phyloP scores from a whole-genome alignment of 2,329 filamentous ascomycete species.

The Amauroascus niger region DNA sequence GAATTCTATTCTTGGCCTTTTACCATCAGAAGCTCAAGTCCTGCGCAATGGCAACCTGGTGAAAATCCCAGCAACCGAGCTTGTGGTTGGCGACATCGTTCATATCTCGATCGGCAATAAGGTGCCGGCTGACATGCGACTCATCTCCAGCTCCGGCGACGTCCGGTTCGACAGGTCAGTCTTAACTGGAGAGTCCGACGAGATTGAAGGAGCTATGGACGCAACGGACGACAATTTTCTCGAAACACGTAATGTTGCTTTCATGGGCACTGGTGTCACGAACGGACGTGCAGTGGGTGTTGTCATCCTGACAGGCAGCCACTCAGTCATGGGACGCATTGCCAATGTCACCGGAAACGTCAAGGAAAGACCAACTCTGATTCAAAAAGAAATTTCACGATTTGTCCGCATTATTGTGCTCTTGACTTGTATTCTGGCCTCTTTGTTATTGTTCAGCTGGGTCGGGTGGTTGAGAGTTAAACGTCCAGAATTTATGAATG shows the following conservation, averaged over 20 bases:
- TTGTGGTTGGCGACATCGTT: conserved; percentile 67
- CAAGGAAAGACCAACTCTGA: conserved; percentile 56
- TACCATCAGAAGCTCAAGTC: conserved; percentile 61
- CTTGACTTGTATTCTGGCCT: conserved; percentile 57
- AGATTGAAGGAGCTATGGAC: conserved; percentile 54
- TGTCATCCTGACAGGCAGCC: conserved; percentile 61
- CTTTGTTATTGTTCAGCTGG: conserved; percentile 44
- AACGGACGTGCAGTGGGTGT: conserved; percentile 59
- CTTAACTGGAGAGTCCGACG: conserved; percentile 61
- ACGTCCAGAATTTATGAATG: conserved; percentile 61
- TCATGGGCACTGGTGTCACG: conserved; percentile 68
- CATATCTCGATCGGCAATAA: conserved; percentile 63
- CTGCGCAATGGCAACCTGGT: conserved; percentile 51
- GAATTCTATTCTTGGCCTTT: conserved; percentile 67
- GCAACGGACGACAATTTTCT: conserved; percentile 64
- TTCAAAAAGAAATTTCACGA: conserved; percentile 62
- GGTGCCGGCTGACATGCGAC: conserved; percentile 63
- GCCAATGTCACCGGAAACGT: conserved; percentile 63
- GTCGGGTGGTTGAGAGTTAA: conserved; percentile 56
- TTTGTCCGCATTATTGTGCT: conserved; percentile 62
- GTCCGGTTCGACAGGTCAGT: conserved; percentile 65
- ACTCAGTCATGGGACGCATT: conserved; percentile 67
- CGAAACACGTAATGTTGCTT: conserved; percentile 64
- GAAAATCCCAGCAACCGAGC: conserved; percentile 47
- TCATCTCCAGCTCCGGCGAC: conserved; percentile 60